Evolutionary conservation across 371 early-diverging fungal genomes (phyloP), one percentile per base, ranked within the genome.

Genomic region (Apophysomyces elegans): DNA sequence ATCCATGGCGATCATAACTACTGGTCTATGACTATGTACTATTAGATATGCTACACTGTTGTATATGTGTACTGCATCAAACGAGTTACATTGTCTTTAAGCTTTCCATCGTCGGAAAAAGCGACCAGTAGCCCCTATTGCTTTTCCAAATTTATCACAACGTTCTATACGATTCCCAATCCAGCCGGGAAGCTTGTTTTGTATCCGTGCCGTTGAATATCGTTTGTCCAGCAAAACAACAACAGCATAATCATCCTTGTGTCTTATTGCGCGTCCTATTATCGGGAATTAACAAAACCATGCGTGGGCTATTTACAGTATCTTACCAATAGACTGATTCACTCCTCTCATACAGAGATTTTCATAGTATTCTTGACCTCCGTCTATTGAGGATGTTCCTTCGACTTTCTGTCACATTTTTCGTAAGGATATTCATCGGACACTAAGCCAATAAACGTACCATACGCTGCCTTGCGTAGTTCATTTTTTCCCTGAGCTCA

Each of bases 271-370:
- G 59, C 99, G 85, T 38, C 96, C 93, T 81, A 76, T 18, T 13
- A 12, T 8, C 5, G 21, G 14, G 5, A 50, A 54, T 57, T 50
- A 43, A 38, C 43, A 43, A 57, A 39, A 58, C 38, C 7, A 9
- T 21, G 21, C 4, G n/a, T n/a, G n/a, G 11, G 32, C 21, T 26
- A 21, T 21, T 0, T 9, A 56, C 41, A 18, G n/a, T 56, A 5
- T 50, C 62, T 65, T 74, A 82, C 96, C 97, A 58, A 97, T 95
- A 2, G 97, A 91, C 75, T 99, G 99, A 78, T 99, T 99, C 0
- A 99, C 96, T 5, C 94, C 91, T 36, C 93, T 89, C 97, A 99
- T 97, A 78, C 96, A 96, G 37, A 96, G 70, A 66, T 95, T 93
- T 70, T 95, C 94, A 62, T 96, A 96, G 69, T 92, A 92, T 61